These are phyloP conservation scores for Corymbia calophylla DNA, from an alignment of 441 rosid species.

Conservation along the genomic window DNA sequence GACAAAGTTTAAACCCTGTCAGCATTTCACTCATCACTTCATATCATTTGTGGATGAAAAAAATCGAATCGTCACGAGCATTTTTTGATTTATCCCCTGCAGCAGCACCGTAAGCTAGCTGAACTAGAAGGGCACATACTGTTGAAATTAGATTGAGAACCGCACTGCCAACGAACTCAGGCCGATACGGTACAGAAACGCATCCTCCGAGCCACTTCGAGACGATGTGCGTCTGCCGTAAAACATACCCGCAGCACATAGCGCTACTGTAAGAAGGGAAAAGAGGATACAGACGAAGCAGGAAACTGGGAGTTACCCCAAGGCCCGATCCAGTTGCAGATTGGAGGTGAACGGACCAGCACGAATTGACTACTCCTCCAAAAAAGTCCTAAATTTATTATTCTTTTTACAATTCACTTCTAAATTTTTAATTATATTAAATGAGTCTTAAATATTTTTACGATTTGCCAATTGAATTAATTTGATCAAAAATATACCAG, in stretches of 20 bases:
- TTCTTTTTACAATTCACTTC: too few species aligned
- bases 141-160: not conserved
- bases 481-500: too few species aligned
- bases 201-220: not conserved
- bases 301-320: not conserved
- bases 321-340: not conserved
- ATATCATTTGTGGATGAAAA: not conserved
- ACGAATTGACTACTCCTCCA: not conserved
- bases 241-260: not conserved
- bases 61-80: not conserved
- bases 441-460: too few species aligned
- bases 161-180: not conserved
- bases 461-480: not conserved
- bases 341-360: not conserved
- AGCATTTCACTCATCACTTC: not conserved
- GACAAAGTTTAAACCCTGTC: not conserved
- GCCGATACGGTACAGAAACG: not conserved
- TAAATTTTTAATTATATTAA: too few species aligned
- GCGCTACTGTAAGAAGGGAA: not conserved
- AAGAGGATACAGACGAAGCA: not conserved
- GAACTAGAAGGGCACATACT: not conserved
- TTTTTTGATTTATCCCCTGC: not conserved
- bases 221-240: not conserved
- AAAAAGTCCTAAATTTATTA: not conserved
- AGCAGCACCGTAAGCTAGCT: not conserved